Percentiles rank a stretch among this genome's conserved stretches.
These are phyloP conservation scores for Colletotrichum sp. DNA, from an alignment of 2,329 filamentous ascomycete genomes.

Conservation along the genomic window DNA sequence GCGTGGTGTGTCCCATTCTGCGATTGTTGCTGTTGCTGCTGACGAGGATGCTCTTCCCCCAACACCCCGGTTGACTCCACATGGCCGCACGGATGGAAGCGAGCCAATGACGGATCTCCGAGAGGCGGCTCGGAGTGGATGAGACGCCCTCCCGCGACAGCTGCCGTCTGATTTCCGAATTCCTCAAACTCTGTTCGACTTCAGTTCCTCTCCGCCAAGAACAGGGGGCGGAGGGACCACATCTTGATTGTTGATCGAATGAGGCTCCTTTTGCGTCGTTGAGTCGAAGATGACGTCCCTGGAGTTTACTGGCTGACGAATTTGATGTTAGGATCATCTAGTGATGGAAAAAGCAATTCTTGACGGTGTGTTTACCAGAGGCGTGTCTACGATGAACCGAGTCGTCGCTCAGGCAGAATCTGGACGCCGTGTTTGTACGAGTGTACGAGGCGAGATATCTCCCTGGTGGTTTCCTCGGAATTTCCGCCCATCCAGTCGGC, in stretches of 20 bases:
- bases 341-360: too few relatives aligned
- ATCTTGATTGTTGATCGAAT: neutral
- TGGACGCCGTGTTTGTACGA: neutral
- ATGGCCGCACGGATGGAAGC: neutral
- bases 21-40: neutral
- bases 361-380: too few relatives aligned
- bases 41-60: neutral
- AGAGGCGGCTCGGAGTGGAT: constrained; percentile 5
- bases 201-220: neutral
- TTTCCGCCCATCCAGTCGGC: neutral
- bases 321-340: neutral
- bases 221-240: constrained; percentile 3
- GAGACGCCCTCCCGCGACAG: constrained; percentile 19
- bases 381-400: too few relatives aligned
- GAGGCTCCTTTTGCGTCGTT: constrained; percentile 7
- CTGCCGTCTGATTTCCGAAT: constrained; percentile 17
- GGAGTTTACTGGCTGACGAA: neutral
- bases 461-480: neutral
- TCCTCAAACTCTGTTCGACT: constrained; percentile 20
- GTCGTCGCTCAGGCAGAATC: accelerated
- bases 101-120: neutral
- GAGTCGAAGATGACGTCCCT: neutral
- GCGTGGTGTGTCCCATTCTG: neutral
- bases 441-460: neutral
- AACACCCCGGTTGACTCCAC: neutral